Base-by-base conservation (phyloP, 2,329 filamentous ascomycete genomes). In the Hypomyces perniciosus region DNA sequence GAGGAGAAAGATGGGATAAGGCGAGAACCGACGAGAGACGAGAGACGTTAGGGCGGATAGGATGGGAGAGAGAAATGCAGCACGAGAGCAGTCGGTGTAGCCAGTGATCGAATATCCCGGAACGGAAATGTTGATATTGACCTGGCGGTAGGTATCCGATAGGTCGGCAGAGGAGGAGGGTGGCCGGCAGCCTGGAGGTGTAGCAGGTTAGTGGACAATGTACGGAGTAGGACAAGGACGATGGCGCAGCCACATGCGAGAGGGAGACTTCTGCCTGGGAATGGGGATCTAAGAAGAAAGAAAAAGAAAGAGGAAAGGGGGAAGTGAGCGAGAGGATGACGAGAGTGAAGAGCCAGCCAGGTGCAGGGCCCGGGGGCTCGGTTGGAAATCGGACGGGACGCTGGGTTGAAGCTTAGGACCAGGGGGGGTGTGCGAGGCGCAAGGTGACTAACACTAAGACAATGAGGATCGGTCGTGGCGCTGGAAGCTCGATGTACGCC, bases 111-210 rank as follows among this genome's bases (percentile, higher is more conserved):
- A 50, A 42, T 28, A 35, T 31, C 37, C 44, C 38, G 40, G 55
- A 51, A 58, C 49, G 56, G 44, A 56, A 53, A 53, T 20, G 54
- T 50, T 50, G 54, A 53, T 50, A 53, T 54, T 52, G 54, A 54
- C 47, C 30, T 40, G 48, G 52, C 52, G 59, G 62, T 54, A 61
- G 58, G 57, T 68, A 64, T 65, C 62, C 59, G 65, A 65, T 63
- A 65, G 58, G 61, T 56, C 56, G 56, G 54, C 55, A 46, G 48
- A 44, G 53, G 41, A 37, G 53, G 56, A 52, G 54, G 52, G 51
- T 58, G 54, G 52, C 52, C 59, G 57, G 58, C 45, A 54, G 49
- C 54, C 54, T 55, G 52, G 57, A 59, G 54, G 57, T 54, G 42
- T 50, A 56, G 42, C 56, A 29, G 39, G 52, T 59, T 50, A 59